Percentiles rank a stretch among this genome's conserved stretches.
Evolutionary conservation across 2,329 filamentous ascomycete species (phyloP).

Genomic region (Nemania serpens): DNA sequence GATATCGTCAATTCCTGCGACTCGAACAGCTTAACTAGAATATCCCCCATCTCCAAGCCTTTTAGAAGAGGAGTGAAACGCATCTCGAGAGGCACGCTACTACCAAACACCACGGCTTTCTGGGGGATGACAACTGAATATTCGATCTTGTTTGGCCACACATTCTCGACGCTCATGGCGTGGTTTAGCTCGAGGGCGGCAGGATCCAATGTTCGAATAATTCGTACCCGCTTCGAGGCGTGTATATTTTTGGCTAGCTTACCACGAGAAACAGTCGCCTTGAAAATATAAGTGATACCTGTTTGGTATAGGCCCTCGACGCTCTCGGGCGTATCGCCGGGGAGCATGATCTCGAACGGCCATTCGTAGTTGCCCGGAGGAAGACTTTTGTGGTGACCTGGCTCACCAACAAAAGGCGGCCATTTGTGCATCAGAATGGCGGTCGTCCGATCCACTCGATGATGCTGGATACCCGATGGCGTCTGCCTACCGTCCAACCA

Average conservation of each 20-base stretch:
- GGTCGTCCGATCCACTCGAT: slow-evolving; percentile 62
- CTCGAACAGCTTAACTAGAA: slow-evolving; percentile 81
- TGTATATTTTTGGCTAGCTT: slow-evolving; percentile 88
- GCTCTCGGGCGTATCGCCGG: slow-evolving; percentile 78
- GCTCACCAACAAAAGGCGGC: slow-evolving; percentile 65
- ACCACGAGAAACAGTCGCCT: slow-evolving; percentile 84
- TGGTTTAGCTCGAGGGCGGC: slow-evolving; percentile 79
- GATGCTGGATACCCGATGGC: slow-evolving; percentile 62
- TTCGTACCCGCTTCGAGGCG: slow-evolving; percentile 75
- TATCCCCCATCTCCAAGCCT: slow-evolving; percentile 81
- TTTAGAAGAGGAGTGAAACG: slow-evolving; percentile 87
- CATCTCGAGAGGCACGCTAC: slow-evolving; percentile 82
- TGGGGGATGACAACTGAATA: slow-evolving; percentile 93
- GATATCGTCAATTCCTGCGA: slow-evolving; percentile 68
- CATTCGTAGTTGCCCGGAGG: slow-evolving; percentile 81
- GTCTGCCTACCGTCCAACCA: slow-evolving; percentile 56
- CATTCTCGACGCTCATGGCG: slow-evolving; percentile 94
- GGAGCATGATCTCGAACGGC: slow-evolving; percentile 76
- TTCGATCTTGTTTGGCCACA: slow-evolving; percentile 97
- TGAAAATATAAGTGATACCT: slow-evolving; percentile 87
- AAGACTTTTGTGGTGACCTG: slow-evolving; percentile 61
- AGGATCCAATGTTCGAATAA: slow-evolving; percentile 77
- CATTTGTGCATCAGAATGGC: slow-evolving; percentile 72
- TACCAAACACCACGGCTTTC: slow-evolving; percentile 93
- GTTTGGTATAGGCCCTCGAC: slow-evolving; percentile 87